Base-by-base conservation (phyloP, 164 flowering plant genomes). In the Magnolia changhungtana region DNA sequence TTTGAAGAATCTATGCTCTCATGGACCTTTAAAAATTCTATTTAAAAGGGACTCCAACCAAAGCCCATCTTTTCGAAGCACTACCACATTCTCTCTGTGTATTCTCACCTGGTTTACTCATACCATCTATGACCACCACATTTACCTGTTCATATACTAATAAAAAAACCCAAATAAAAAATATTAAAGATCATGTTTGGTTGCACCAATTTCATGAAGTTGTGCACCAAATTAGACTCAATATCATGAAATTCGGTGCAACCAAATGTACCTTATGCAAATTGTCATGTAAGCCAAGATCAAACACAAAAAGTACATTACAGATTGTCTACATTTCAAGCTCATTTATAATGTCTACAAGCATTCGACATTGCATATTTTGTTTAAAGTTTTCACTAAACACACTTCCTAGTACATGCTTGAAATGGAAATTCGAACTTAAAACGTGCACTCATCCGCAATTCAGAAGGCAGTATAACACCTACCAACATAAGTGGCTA, bases 21-120 rank as follows among this genome's bases (percentile, higher is more conserved):
- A 45, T 50, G 50, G 49, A n/a, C 29, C 68, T 74, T 68, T 73
- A 74, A 63, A 65, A 63, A 50, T 21, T 63, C 67, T 49, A 19
- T 73, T 61, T 45, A 77, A 63, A 67, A 24, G 72, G 24, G 67
- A 27, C 50, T 67, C 50, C 51, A 29, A 19, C 64, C 71, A 50
- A 67, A 75, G 24, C 31, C 50, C 8, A 55, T 59, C 77, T 67
- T 75, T 75, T 24, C 67, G 16, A 14, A 27, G 51, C 71, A 27
- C 77, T 63, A 63, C 24, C 58, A 51, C 11, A 75, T 69, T 68
- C 49, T 58, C 29, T 37, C 45, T 37, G 6, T 37, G 5, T 37
- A 37, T 37, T 37, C 45, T 37, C 45, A 37, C 45, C 45, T 37
- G 5, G 45, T 37, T 37, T 37, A 37, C 5, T 4, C 0, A 37